phyloP scores from a whole-genome alignment of 768 basidiomycete genomes.

The Mycena galopus region DNA sequence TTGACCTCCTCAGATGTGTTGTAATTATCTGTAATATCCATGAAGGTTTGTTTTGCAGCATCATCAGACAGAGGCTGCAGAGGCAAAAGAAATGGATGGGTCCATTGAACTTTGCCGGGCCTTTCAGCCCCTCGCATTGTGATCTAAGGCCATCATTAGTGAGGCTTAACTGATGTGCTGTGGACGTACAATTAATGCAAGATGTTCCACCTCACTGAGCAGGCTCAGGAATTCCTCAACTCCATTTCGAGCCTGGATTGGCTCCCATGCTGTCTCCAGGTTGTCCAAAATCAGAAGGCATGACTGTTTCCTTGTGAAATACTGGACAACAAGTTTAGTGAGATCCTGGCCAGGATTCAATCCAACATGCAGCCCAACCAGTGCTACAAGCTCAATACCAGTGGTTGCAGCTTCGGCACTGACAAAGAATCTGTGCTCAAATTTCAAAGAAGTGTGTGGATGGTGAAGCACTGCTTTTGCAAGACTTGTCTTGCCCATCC shows the following conservation, averaged over 20 bases:
- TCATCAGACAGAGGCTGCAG: background rate
- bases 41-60: slow-evolving; percentile 20
- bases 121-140: slow-evolving; percentile 30
- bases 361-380: background rate
- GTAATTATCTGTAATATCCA: no score
- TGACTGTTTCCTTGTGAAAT: background rate
- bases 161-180: no score
- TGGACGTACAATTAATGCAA: background rate
- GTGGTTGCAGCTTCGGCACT: background rate
- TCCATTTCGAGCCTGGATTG: background rate
- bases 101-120: slow-evolving; percentile 26
- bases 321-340: background rate
- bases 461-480: no score
- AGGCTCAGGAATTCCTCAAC: slow-evolving; percentile 8
- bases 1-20: no score
- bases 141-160: background rate
- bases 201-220: slow-evolving; percentile 5
- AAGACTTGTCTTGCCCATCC: no score
- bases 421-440: background rate
- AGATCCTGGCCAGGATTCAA: background rate
- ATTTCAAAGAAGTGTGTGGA: no score
- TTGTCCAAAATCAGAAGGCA: slow-evolving; percentile 21
- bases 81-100: slow-evolving; percentile 11
- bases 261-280: slow-evolving; percentile 21
- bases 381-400: background rate